phyloP scores from a whole-genome alignment of 352 stramenopile species.

The Phytophthora vignae region DNA sequence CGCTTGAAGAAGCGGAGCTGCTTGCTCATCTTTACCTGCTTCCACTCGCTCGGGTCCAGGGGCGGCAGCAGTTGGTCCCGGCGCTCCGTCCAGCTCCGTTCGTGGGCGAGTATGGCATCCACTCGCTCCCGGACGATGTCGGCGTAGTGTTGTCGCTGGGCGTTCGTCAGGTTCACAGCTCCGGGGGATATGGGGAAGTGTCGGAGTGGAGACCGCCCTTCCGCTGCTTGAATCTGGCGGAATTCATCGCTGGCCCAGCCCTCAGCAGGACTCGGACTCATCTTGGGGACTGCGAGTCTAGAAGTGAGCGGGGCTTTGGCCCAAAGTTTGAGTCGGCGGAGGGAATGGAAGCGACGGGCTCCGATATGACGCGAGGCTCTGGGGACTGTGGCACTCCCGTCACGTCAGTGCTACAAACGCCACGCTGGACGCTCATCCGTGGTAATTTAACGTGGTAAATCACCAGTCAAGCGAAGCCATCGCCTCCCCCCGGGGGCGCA shows the following conservation, averaged over 20 bases:
- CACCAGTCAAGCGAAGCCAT: neutral
- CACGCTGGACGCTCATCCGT: neutral
- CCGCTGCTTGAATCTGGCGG: neutral
- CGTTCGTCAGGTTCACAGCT: slow-evolving; percentile 32
- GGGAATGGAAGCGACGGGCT: neutral
- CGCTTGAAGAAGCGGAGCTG: slow-evolving; percentile 54
- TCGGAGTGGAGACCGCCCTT: slow-evolving; percentile 26
- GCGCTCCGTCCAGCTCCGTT: neutral
- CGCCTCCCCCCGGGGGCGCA: neutral
- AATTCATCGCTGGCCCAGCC: neutral
- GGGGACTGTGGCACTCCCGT: neutral
- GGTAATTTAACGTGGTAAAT: neutral
- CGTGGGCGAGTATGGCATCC: slow-evolving; percentile 35
- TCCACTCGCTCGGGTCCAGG: slow-evolving; percentile 60
- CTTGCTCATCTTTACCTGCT: slow-evolving; percentile 39
- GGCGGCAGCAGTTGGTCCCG: slow-evolving; percentile 37
- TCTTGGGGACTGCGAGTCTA: neutral
- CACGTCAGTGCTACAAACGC: neutral
- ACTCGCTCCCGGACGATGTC: slow-evolving; percentile 48
- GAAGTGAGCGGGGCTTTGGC: neutral
- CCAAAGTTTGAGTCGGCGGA: neutral
- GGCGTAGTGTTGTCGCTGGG: slow-evolving; percentile 47
- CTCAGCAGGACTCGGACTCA: neutral
- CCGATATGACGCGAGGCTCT: neutral
- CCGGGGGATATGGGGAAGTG: slow-evolving; percentile 41